Evolutionary conservation across 2,329 filamentous ascomycete genomes (phyloP).

Genomic region (Aspergillus japonicus): DNA sequence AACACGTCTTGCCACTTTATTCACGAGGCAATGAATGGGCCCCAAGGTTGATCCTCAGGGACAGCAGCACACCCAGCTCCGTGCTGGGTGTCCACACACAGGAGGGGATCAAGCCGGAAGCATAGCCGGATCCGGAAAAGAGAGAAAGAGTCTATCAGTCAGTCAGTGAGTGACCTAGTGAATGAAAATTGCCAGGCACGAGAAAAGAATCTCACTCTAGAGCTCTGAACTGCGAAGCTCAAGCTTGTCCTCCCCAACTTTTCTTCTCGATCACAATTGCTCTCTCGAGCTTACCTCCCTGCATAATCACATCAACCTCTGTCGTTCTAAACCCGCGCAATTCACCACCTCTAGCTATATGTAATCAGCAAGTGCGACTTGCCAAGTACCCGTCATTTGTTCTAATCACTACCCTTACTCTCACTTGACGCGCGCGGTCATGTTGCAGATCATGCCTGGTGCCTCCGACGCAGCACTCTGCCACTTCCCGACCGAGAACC

Average conservation of each 20-base stretch:
- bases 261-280: background rate
- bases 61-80: background rate
- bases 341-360: background rate
- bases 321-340: too few species aligned
- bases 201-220: background rate
- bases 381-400: background rate
- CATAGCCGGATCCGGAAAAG: background rate
- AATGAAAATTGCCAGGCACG: background rate
- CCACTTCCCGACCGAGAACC: conserved; percentile 13
- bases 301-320: too few species aligned
- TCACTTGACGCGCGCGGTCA: background rate
- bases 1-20: background rate
- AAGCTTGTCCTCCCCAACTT: background rate
- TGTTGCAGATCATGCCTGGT: conserved; percentile 13
- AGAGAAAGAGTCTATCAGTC: background rate
- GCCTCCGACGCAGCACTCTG: conserved; percentile 11
- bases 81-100: too few species aligned
- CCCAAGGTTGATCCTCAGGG: background rate
- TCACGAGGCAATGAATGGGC: background rate
- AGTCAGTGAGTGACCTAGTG: background rate
- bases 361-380: background rate
- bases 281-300: background rate
- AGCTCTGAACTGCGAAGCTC: background rate
- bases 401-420: background rate
- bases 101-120: background rate